These are phyloP conservation scores for Xylaria sp. DNA, from an alignment of 2,329 filamentous ascomycete species.

Conservation along the genomic window DNA sequence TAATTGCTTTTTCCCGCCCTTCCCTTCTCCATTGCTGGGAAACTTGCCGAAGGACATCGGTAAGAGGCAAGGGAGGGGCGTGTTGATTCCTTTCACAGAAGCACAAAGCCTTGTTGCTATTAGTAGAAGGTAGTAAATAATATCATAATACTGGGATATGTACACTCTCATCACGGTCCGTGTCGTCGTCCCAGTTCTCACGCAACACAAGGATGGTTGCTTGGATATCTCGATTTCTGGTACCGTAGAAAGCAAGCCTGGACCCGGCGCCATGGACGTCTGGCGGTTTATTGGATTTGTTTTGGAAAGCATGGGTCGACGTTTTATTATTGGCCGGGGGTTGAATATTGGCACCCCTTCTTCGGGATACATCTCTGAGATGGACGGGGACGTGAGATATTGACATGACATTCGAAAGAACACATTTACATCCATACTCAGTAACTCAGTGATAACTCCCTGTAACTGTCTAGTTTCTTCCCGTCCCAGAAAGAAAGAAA, in stretches of 20 bases:
- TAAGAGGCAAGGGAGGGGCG: background rate
- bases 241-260: background rate
- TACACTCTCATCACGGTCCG: conserved; percentile 5
- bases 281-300: background rate
- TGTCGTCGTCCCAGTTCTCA: background rate
- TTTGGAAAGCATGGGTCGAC: background rate
- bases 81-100: background rate
- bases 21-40: background rate
- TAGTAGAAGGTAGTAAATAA: no score
- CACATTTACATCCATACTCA: no score
- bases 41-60: background rate
- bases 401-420: no score
- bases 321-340: background rate
- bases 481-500: background rate
- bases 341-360: background rate
- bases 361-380: background rate
- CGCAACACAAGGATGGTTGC: background rate
- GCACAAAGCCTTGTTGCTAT: no score
- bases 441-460: no score
- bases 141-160: no score
- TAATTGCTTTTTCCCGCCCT: background rate
- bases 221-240: background rate
- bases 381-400: no score
- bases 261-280: conserved; percentile 15
- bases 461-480: background rate